A percentile compares a stretch with the other conserved stretches of the same genome.
These are phyloP conservation scores for Flaveria bidentis DNA, from an alignment of 129 eudicot species.

Conservation along the genomic window DNA sequence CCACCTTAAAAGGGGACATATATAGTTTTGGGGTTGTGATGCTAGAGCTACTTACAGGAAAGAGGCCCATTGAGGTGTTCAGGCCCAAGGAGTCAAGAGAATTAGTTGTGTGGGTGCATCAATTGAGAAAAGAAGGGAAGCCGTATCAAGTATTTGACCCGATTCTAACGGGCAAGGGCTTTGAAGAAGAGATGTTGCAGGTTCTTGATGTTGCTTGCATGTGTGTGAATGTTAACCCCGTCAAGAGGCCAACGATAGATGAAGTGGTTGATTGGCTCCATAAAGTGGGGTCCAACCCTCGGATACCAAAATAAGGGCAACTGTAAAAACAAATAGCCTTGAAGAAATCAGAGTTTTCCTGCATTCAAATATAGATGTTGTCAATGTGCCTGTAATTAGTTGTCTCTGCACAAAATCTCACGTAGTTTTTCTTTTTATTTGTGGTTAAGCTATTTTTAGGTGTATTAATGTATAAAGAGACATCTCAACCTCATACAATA, in stretches of 20 bases:
- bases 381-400: slow-evolving; percentile 37
- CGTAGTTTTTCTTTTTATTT: slow-evolving; percentile 11
- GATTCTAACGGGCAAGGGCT: slow-evolving; percentile 62
- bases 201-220: slow-evolving; percentile 81
- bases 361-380: slow-evolving; percentile 23
- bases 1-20: slow-evolving; percentile 84
- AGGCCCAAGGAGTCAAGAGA: background rate
- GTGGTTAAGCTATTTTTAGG: background rate
- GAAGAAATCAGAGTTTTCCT: slow-evolving; percentile 29
- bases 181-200: slow-evolving; percentile 75
- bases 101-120: slow-evolving; percentile 74
- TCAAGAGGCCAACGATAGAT: slow-evolving; percentile 68
- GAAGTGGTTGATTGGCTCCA: slow-evolving; percentile 80
- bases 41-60: slow-evolving; percentile 79
- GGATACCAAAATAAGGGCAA: slow-evolving; percentile 42
- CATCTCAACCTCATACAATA: background rate
- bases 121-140: slow-evolving; percentile 66
- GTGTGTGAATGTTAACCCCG: slow-evolving; percentile 75
- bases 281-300: slow-evolving; percentile 45
- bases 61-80: slow-evolving; percentile 68
- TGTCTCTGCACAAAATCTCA: slow-evolving; percentile 20
- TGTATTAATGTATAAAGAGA: slow-evolving; percentile 3
- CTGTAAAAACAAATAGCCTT: slow-evolving; percentile 18
- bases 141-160: slow-evolving; percentile 69
- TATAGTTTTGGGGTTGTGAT: slow-evolving; percentile 88